Conservation (phyloP, 108 stramenopile species). For the Halocafeteria seosinensis region DNA sequence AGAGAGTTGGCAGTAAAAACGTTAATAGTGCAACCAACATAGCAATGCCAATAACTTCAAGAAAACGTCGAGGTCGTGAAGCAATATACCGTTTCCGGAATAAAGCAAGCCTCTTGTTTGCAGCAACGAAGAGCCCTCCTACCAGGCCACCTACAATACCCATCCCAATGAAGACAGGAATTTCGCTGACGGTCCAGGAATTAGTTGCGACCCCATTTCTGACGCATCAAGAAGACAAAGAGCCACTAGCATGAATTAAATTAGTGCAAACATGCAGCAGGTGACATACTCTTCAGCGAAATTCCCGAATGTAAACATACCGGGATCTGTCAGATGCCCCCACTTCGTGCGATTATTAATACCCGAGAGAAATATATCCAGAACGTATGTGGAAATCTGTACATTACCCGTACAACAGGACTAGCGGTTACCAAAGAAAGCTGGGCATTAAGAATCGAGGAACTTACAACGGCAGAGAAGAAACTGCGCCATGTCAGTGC, state of each 20-base stretch:
- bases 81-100: constrained; percentile 13
- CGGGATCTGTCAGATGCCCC: constrained; percentile 1
- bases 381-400: constrained; percentile 31
- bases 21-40: constrained; percentile 7
- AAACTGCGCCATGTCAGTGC: constrained; percentile 59
- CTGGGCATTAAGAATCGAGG: no score
- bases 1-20: constrained; percentile 19
- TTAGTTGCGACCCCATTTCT: no score
- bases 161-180: constrained; percentile 47
- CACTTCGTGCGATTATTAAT: background rate
- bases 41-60: constrained; percentile 21
- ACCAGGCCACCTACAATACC: constrained; percentile 56
- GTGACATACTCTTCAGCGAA: constrained; percentile 25
- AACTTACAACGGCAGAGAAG: constrained; percentile 56
- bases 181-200: constrained; percentile 42
- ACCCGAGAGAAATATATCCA: constrained; percentile 18
- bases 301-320: constrained; percentile 33
- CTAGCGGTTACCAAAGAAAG: no score
- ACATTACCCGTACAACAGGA: no score
- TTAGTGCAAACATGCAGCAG: no score
- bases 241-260: no score
- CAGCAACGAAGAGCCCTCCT: constrained; percentile 39
- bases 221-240: no score
- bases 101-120: constrained; percentile 26
- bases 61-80: constrained; percentile 8